These are phyloP conservation scores for Fraxinus ornus DNA, from an alignment of 305 asterid genomes.

Conservation along the genomic window DNA sequence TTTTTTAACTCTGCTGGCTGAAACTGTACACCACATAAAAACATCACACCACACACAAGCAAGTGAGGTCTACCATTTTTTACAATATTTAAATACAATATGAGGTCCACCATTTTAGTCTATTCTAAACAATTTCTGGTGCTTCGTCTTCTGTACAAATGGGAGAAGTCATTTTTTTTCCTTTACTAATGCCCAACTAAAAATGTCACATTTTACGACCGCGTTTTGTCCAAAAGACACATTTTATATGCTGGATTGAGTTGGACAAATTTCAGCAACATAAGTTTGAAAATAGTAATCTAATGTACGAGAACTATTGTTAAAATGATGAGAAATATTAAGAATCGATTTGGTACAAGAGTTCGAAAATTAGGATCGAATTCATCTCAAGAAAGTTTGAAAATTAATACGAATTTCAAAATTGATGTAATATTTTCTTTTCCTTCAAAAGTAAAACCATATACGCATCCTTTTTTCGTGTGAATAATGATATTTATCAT, in stretches of 20 bases:
- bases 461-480: constrained; percentile 23
- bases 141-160: too few species aligned
- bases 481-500: not conserved
- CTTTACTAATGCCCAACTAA: constrained; percentile 12
- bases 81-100: too few species aligned
- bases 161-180: too few species aligned
- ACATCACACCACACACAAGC: too few species aligned
- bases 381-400: not conserved
- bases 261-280: not conserved
- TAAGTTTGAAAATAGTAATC: too few species aligned
- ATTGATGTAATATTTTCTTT: not conserved
- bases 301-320: not conserved
- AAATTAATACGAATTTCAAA: not conserved
- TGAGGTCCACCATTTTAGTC: too few species aligned
- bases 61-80: too few species aligned
- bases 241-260: not conserved
- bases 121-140: too few species aligned
- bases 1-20: not conserved
- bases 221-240: not conserved
- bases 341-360: too few species aligned
- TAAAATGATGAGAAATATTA: not conserved
- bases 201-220: not conserved
- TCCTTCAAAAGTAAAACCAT: constrained; percentile 6
- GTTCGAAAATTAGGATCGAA: too few species aligned
- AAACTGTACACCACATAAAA: too few species aligned